Evolutionary conservation across 2,329 filamentous ascomycete genomes (phyloP).

Genomic region (Penicillium sp.): DNA sequence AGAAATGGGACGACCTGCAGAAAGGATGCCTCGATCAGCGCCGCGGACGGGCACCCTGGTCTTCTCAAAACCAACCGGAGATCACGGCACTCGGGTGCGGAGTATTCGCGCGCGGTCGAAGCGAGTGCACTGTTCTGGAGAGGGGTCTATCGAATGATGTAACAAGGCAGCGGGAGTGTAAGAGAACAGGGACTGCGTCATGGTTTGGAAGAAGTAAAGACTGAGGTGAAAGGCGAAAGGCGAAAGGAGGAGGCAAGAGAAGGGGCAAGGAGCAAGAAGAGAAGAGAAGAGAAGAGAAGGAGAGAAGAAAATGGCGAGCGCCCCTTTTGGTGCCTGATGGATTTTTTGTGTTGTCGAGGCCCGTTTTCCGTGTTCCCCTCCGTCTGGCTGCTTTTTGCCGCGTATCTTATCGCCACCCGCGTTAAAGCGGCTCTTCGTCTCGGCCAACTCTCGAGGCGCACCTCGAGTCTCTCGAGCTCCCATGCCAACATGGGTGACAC

Average conservation of each 20-base stretch:
- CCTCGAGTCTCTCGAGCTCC: no score
- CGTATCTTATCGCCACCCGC: slow-evolving; percentile 7
- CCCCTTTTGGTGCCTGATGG: slow-evolving; percentile 21
- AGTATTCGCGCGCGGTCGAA: slow-evolving; percentile 12
- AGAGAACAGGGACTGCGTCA: slow-evolving; percentile 34
- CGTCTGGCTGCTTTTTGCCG: background rate
- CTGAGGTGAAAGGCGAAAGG: background rate
- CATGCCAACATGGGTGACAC: slow-evolving; percentile 31
- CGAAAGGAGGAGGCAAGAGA: slow-evolving; percentile 2
- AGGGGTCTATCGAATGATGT: slow-evolving; percentile 28
- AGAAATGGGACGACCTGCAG: slow-evolving; percentile 6
- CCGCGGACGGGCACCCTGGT: background rate
- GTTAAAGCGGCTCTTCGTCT: slow-evolving; percentile 4
- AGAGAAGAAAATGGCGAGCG: slow-evolving; percentile 2
- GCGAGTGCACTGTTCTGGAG: slow-evolving; percentile 15
- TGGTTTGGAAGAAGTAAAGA: slow-evolving; percentile 25
- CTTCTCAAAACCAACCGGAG: slow-evolving; percentile 1
- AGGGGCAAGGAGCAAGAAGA: slow-evolving; percentile 1
- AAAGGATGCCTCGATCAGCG: slow-evolving; percentile 3
- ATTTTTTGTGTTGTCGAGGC: slow-evolving; percentile 8
- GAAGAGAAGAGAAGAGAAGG: slow-evolving; percentile 1
- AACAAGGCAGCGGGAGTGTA: slow-evolving; percentile 26
- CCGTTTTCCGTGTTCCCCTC: background rate
- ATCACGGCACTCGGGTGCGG: slow-evolving; percentile 14
- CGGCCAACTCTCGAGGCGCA: background rate